A percentile compares a stretch with the other conserved stretches of the same genome.
Conservation (phyloP, 345 rosid genomes). For the Citrus hindsii region DNA sequence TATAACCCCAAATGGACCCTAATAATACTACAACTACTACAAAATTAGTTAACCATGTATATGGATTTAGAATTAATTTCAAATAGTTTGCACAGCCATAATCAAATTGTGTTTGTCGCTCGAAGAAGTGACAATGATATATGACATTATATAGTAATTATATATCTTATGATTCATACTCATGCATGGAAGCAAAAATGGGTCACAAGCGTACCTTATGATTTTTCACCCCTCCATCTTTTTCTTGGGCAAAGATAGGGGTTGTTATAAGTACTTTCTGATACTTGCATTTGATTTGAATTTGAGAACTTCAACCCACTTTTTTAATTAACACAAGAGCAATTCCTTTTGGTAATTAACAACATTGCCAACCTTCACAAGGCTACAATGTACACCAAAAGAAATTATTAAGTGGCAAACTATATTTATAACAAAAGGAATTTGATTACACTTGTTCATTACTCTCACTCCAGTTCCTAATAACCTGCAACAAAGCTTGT, state of each 20-base stretch:
- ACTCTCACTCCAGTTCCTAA: constrained; percentile 53
- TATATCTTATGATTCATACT: neutral
- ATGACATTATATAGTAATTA: neutral
- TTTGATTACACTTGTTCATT: constrained; percentile 9
- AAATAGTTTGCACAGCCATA: neutral
- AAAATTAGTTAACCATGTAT: neutral
- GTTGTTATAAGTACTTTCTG: neutral
- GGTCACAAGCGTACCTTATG: neutral
- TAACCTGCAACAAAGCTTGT: constrained; percentile 65
- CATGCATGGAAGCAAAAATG: neutral
- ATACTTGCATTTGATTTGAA: neutral
- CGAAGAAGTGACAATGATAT: neutral
- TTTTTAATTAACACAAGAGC: neutral
- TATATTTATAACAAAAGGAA: neutral
- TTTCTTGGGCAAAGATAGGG: neutral
- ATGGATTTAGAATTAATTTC: neutral
- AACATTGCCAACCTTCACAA: neutral
- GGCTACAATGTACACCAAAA: neutral
- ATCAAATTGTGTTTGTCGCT: too few species aligned
- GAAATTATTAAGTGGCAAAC: neutral
- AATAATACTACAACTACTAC: neutral
- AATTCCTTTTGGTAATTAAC: neutral
- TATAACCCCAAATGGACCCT: neutral
- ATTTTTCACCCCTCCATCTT: too few species aligned
- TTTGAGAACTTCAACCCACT: neutral